Evolutionary conservation across 2,329 filamentous ascomycete genomes (phyloP).

Genomic region (Fusarium multiceps): DNA sequence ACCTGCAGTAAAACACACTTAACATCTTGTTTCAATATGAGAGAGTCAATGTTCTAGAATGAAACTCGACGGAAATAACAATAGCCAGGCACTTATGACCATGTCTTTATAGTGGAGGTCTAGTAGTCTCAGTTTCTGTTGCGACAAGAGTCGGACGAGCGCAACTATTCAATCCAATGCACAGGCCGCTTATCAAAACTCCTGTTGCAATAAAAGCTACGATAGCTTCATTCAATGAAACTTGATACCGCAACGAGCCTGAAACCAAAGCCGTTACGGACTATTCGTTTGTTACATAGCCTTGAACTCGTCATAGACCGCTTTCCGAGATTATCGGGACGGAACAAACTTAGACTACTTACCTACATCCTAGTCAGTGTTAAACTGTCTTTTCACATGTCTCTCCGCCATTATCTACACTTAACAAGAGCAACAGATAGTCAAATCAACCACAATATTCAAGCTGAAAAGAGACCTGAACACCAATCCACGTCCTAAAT

Average conservation of each 20-base stretch:
- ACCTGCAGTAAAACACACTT: neutral
- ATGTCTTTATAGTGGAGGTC: neutral
- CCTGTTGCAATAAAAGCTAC: neutral
- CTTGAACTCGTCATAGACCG: conserved; percentile 37
- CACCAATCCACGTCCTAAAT: neutral
- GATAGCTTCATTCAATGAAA: conserved; percentile 4
- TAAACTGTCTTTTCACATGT: conserved; percentile 11
- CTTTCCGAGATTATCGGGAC: conserved; percentile 24
- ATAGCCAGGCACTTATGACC: neutral
- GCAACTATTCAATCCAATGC: neutral
- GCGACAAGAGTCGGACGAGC: neutral
- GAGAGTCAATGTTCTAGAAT: neutral
- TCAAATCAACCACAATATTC: neutral
- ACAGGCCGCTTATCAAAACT: neutral
- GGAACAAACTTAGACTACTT: conserved; percentile 3
- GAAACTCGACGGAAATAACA: neutral
- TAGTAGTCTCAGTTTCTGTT: neutral
- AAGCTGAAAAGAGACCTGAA: neutral
- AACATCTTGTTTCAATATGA: neutral
- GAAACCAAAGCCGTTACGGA: conserved; percentile 17
- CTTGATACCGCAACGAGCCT: neutral
- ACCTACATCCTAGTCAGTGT: neutral
- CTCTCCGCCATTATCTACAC: neutral
- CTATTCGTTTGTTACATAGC: conserved; percentile 5
- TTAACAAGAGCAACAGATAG: neutral